These are phyloP conservation scores for Tremellales sp. DNA, from an alignment of 1,284 basidiomycete genomes.

Conservation along the genomic window DNA sequence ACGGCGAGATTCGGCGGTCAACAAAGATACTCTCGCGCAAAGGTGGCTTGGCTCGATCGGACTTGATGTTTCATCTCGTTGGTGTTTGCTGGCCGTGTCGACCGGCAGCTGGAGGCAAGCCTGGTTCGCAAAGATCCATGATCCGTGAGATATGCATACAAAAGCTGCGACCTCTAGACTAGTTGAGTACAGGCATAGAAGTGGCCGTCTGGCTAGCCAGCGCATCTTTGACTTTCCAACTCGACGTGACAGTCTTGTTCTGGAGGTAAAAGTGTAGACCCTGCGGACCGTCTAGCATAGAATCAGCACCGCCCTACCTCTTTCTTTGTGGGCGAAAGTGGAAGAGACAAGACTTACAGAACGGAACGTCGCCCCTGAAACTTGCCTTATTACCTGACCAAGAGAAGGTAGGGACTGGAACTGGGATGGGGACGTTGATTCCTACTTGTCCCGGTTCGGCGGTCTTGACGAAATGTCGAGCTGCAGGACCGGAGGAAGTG, in stretches of 20 bases:
- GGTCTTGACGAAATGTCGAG: conserved; percentile 81
- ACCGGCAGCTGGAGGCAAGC: too few species aligned
- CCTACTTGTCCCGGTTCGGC: conserved; percentile 88
- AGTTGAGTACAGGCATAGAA: background rate
- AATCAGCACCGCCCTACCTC: conserved; percentile 57
- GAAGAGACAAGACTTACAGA: conserved; percentile 50
- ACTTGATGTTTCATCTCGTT: too few species aligned
- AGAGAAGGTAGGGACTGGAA: conserved; percentile 70
- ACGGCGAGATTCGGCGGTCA: too few species aligned
- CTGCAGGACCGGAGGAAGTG: conserved; percentile 87
- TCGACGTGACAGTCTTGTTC: conserved; percentile 25
- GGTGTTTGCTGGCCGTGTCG: too few species aligned
- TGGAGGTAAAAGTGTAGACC: conserved; percentile 82
- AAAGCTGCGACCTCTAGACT: too few species aligned
- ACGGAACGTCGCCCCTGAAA: conserved; percentile 77
- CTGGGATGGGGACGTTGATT: conserved; percentile 85
- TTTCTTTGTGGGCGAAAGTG: background rate
- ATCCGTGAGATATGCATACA: too few species aligned
- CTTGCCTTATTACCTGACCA: conserved; percentile 58
- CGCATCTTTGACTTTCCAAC: conserved; percentile 23
- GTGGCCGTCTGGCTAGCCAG: background rate
- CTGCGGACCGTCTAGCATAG: conserved; percentile 67
- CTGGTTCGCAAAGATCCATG: too few species aligned
- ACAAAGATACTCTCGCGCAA: too few species aligned
- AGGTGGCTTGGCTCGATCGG: too few species aligned